Evolutionary conservation across 352 stramenopile species (phyloP), one percentile per base, ranked within the genome.

Genomic region (Globisporangium cylindrosporum): DNA sequence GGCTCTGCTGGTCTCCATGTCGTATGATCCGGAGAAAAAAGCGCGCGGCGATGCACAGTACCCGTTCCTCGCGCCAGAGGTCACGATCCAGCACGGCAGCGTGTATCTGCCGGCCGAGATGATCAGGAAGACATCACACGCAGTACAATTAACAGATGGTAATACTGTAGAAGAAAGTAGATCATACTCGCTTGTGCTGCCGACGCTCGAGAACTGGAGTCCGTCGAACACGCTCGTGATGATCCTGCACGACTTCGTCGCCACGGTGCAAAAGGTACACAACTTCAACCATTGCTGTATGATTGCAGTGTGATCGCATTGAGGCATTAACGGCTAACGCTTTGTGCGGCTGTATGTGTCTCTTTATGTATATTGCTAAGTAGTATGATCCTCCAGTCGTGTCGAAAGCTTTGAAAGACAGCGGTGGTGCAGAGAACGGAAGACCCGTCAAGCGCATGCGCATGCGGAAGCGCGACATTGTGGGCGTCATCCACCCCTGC

Each of bases 151-250:
- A 32, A 4, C 29, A 32, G 18, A 7, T 12, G 18, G n/a, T 12
- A 2, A 22, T 10, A 12, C 38, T 18, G 12, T 36, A 1, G 54
- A 67, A 9, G 49, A 12, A 12, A 49, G 32, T 32, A 49, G 56
- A 5, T 24, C 10, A 59, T 82, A 72, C 53, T 24, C 79, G 59
- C 67, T 92, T 9, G 70, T 77, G 25, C 69, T 94, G 22, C 80
- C 82, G 2, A 68, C 82, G 62, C 71, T 93, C n/a, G 61, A 71
- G 63, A 77, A 84, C 38, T 94, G 86, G 86, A 94, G 76, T 36
- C 86, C 86, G 46, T 94, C 86, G 10, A 88, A 88, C 20, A 93
- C 86, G 18, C 73, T 94, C 46, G 66, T 76, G 41, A 91, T 91
- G 84, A 56, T 94, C 10, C 65, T 94, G 24, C 70, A 88, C 41